Evolutionary conservation across 23 red algal genomes (phyloP), one percentile per base, ranked within the genome.

Genomic region (Gracilaria domingensis): DNA sequence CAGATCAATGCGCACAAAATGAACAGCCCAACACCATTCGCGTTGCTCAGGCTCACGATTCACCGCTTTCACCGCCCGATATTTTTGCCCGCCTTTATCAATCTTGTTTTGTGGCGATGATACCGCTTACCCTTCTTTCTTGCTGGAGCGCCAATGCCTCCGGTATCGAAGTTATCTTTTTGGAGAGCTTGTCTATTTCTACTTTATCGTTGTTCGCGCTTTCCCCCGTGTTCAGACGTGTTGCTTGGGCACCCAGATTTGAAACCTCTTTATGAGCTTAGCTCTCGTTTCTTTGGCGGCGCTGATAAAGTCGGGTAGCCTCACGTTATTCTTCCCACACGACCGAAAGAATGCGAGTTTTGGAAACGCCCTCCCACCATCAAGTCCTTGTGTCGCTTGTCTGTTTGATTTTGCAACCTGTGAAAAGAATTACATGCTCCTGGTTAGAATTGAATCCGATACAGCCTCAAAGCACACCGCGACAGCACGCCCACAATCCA

Each of bases 171-270:
- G 69, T 23, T 12, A 75, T 75, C n/a, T 75, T 75, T 30, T 1
- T 45, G 1, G 69, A 75, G 39, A 75, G 69, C 14, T 18, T 45
- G 69, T 45, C 9, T 40, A 45, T 75, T 40, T 75, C 69, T 40
- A 21, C 69, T n/a, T 45, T 75, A 20, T 75, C 69, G 17, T 45
- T 75, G 69, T 75, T 75, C 35, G 69, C 69, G 35, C 69, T 75
- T 18, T 75, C 69, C 1, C 69, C 69, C 4, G 8, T 75, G 36
- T 11, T 45, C 17, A 40, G 37, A 40, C 69, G 69, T 36, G 17
- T 32, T 45, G 69, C 39, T 9, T 75, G 69, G 8, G 17, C 39
- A 16, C 13, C 66, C 42, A 45, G 42, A 45, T 45, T n/a, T 45
- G 42, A 45, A 45, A 45, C 42, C 42, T 45, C 42, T 45, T 4